Evolutionary conservation across 768 basidiomycete genomes (phyloP), one percentile per base, ranked within the genome.

Genomic region (Rubroboletus satanas): DNA sequence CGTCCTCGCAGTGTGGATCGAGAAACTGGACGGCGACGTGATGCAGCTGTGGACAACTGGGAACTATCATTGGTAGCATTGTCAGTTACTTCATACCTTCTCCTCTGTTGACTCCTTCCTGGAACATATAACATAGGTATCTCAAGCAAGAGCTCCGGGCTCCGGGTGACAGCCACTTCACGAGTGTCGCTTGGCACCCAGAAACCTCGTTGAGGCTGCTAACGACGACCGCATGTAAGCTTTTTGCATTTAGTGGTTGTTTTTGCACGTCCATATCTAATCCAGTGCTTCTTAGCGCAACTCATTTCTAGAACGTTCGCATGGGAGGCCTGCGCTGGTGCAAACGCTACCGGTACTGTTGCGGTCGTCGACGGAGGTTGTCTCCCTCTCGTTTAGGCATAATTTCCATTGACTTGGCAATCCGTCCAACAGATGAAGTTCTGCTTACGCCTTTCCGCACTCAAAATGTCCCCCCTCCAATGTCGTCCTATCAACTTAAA

Each of bases 391-490:
- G 17, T 31, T 32, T 18, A 31, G 29, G 9, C 18, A 39, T 33
- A 10, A 23, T 49, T 46, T 49, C 26, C 7, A 42, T 54, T 17
- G 14, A 54, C 46, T 51, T 32, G 52, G 46, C 39, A 15, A 31
- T 12, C n/a, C 21, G 18, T 47, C 44, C 17, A 28, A 42, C 68
- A 96, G 94, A 83, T 2, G 76, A 75, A 21, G 73, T 92, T 52
- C 81, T 95, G 4, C 75, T 99, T 38, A 99, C 96, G 2, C 90
- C 97, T 15, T 98, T 98, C 79, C 82, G 94, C 38, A 81, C 83
- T 0, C 91, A 96, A 73, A 98, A 97, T 66, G 81, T 96, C 5
- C 97, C 96, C n/a, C 97, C 97, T n/a, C 97, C 97, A 0, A 95
- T 97, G 93, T 90, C 86, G 1, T 87, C 92, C 1, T 77, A 79